Evolutionary conservation across 1,284 basidiomycete species (phyloP), one percentile per base, ranked within the genome.

Genomic region (Boletus hoseneyae): DNA sequence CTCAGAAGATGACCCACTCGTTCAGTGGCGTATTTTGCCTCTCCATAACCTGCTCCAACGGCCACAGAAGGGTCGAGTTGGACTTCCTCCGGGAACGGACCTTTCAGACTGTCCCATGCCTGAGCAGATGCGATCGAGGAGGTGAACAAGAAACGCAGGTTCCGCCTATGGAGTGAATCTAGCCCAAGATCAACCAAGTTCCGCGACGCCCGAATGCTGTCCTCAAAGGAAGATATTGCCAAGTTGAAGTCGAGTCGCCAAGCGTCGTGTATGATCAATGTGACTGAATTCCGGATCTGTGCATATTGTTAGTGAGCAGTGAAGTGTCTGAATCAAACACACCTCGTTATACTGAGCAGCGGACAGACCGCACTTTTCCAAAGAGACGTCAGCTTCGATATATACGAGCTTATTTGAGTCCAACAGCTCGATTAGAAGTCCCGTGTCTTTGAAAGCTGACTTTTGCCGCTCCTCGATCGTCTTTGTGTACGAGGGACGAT

Each of bases 1-100:
- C 4, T 30, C 11, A 30, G 3, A 30, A 30, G 3, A 13, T 30
- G 12, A 30, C 29, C 3, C 29, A 30, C 29, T 30, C 68, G 55
- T 53, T 73, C 72, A 1, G 61, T 52, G 0, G 64, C 52, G 15
- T 73, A 73, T 51, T 73, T 73, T 3, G 56, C 52, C 30, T 70
- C 66, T 6, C 66, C 65, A 34, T 73, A 72, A 2, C 70, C 70
- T 7, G 34, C 40, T 21, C 64, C 62, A 12, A 62, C 50, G 0
- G 64, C 62, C n/a, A 57, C 42, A 0, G 44, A 37, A 0, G 59
- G 43, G 8, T 67, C 64, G 0, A 52, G 45, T 15, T 66, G 47
- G 0, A 66, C 51, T 3, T 59, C 57, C 47, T 73, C 72, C 1
- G 71, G 70, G 44, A 69, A 64, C 0, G 59, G 68, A 48, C 35